Base-by-base conservation (phyloP, 345 rosid species). In the Salix brachista region DNA sequence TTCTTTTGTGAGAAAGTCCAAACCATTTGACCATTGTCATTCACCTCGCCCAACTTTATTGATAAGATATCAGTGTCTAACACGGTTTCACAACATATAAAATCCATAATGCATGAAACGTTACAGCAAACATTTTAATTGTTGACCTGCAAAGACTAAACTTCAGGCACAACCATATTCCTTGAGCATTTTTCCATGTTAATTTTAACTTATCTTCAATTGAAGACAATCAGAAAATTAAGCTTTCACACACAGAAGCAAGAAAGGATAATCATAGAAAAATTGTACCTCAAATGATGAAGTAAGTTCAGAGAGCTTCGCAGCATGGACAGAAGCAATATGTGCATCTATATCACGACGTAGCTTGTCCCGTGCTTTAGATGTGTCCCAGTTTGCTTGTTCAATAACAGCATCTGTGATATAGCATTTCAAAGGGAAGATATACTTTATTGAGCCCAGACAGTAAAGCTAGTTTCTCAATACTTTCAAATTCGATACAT, bases 311-410 rank as follows among this genome's bases (percentile, higher is more conserved):
- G 92, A 84, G 76, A 96, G 87, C 85, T 94, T 94, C 54, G 92
- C 88, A 78, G 87, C 85, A 72, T 92, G 93, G 72, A 96, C 96
- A 64, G 92, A 84, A 78, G 90, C 88, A 84, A 92, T 81, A 83
- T 96, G 97, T 5, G 88, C 92, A 82, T 96, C 97, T 54, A 96
- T 84, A 79, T 94, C 99, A 76, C 91, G 99, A 76, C 75, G 81
- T 83, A 96, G 91, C 81, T 91, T 92, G 75, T 93, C 98, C 77
- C 85, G 83, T 28, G 65, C 85, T 88, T 90, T 96, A 75, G 92
- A 85, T 52, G 91, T 81, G 85, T 94, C 97, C 99, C 99, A 96
- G 11, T 89, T 88, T 80, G 99, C 97, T 91, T 85, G 91, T 82
- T 85, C 89, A 87, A 96, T 83, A 67, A 88, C 79, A 78, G 91